Percentiles rank a stretch among this genome's conserved stretches.
Conservation (phyloP, 768 basidiomycete genomes). For the Lentinula detonsa region DNA sequence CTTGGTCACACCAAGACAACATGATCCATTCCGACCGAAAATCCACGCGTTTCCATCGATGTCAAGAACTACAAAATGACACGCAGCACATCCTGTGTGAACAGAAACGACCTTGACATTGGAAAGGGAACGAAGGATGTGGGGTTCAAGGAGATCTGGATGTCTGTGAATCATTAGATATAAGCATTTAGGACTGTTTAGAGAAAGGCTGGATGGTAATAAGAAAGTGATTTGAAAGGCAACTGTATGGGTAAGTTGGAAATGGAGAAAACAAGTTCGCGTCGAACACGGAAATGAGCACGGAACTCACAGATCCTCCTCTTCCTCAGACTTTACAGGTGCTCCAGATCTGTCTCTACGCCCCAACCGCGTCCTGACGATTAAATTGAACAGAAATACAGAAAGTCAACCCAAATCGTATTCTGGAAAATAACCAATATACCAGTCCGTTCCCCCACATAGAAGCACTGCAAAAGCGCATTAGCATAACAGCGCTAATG, state of each 20-base stretch:
- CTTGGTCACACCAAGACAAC: conserved; percentile 56
- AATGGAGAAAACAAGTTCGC: neutral
- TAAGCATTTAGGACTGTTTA: neutral
- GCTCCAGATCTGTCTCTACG: conserved; percentile 60
- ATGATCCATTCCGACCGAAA: conserved; percentile 78
- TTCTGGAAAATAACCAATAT: conserved; percentile 16
- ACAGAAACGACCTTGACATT: conserved; percentile 72
- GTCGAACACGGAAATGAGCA: neutral
- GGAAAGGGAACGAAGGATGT: conserved; percentile 83
- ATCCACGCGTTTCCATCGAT: conserved; percentile 79
- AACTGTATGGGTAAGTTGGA: neutral
- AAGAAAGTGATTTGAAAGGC: neutral
- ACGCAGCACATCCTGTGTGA: conserved; percentile 70
- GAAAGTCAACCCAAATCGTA: neutral
- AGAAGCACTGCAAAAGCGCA: conserved; percentile 53
- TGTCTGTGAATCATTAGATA: conserved; percentile 27
- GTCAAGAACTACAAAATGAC: conserved; percentile 74
- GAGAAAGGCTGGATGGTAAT: neutral
- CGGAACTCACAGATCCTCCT: conserved; percentile 18
- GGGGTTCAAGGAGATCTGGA: conserved; percentile 82
- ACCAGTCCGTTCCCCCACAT: conserved; percentile 89
- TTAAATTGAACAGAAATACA: neutral
- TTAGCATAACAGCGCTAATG: neutral
- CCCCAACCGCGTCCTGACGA: conserved; percentile 65
- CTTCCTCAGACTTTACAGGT: conserved; percentile 34